Evolutionary conservation across 148 eudicot species (phyloP), one percentile per base, ranked within the genome.

Genomic region (Rhododendron mucronatum): DNA sequence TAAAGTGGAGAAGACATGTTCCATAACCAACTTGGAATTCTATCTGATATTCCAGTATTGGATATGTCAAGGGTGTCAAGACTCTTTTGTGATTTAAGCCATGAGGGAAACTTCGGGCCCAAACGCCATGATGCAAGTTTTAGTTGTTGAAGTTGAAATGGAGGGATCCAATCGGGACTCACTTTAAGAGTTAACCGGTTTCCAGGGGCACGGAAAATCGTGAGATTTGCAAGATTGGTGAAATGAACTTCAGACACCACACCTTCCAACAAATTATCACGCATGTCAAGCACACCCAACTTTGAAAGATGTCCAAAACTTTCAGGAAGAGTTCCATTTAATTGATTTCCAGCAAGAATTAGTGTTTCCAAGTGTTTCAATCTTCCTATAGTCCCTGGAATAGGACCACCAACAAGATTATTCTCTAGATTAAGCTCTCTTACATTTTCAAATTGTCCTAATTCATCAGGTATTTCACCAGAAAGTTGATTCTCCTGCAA

Each of bases 131-230:
- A 83, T 5, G 74, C 69, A 26, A 89, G 26, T 2, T 2, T 0
- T 6, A 89, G 48, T 0, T 0, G 0, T 0, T 1, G 0, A 75
- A 84, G 81, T 81, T 83, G 82, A 84, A 88, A 88, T 6, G 86
- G 84, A 35, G 90, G 88, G 69, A 78, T 51, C 88, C 90, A 88
- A 57, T 44, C 23, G 3, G 74, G 44, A 53, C 71, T 73, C 23
- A 87, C 84, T 1, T 73, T 78, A 3, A 83, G 53, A 37, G 50
- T 67, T 28, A 89, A 59, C 15, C 44, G 82, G 30, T 89, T 89
- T 30, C 28, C 51, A 16, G 53, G 8, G 3, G 83, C 85, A 21
- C 0, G 37, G 2, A 35, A 35, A 1, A 35, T 35, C 1, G 7
- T 12, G 37, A 89, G 83, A 37, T 50, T 84, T 16, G 44, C 47